Conservation (phyloP, 192 early-diverging fungal species). For the Coemansia reversa region DNA sequence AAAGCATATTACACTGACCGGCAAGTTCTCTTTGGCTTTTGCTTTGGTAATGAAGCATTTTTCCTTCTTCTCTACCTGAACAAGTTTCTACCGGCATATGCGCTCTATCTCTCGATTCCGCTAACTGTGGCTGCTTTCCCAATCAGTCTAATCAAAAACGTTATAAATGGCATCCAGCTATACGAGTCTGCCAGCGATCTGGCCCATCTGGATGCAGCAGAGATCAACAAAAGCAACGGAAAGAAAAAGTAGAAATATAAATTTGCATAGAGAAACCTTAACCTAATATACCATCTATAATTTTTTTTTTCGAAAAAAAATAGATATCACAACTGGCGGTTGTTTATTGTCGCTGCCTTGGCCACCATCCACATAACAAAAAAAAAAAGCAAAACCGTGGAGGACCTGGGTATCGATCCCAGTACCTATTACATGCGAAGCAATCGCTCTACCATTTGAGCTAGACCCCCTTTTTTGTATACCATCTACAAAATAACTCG, state of each 20-base stretch:
- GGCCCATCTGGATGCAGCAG: conserved; percentile 63
- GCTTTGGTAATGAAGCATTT: conserved; percentile 88
- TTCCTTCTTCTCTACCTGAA: conserved; percentile 88
- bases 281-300: not conserved
- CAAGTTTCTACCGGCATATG: conserved; percentile 31
- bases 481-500: too few relatives aligned
- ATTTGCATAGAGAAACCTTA: not conserved
- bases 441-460: conserved; percentile 18
- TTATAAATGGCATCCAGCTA: conserved; percentile 93
- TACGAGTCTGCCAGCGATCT: conserved; percentile 78
- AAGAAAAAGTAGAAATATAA: not conserved
- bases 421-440: conserved; percentile 13
- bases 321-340: too few relatives aligned
- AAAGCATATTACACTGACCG: conserved; percentile 92
- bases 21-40: conserved; percentile 85
- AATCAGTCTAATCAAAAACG: conserved; percentile 84
- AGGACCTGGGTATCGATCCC: conserved; percentile 17
- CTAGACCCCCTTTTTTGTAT: conserved; percentile 7
- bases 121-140: conserved; percentile 58
- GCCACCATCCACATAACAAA: not conserved
- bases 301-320: not conserved
- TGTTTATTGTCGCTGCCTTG: too few relatives aligned
- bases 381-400: conserved; percentile 1
- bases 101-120: conserved; percentile 21
- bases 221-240: conserved; percentile 21